Base-by-base conservation (phyloP, 306 rosid genomes). In the Cucumis hystrix region DNA sequence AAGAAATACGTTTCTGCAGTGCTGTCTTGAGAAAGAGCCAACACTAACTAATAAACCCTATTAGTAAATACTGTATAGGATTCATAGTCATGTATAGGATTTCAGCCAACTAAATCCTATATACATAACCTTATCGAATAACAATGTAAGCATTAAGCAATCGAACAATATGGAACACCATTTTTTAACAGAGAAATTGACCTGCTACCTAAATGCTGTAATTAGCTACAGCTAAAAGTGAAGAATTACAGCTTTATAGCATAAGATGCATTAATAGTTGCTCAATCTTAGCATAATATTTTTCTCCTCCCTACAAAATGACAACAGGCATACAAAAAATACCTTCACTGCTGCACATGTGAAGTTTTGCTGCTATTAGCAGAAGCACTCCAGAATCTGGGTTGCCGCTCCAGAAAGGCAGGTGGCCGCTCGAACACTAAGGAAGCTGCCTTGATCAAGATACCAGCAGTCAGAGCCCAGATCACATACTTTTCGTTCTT, bases 391-490 rank as follows among this genome's bases (percentile, higher is more conserved):
- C 98, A 90, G 61, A 92, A 86, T 72, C 76, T 80, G 10, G 98
- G 98, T 23, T 81, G 88, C 58, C 4, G 75, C 81, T 94, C 96
- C 25, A 84, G 87, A 84, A 94, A 91, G n/a, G 77, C 95, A 0
- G 98, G 97, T 4, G 84, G 88, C 30, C 78, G 87, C 80, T 86
- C 83, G 76, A 83, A 86, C 78, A 90, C 51, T 20, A 89, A 11
- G 6, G 93, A 87, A 49, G 98, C 95, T 7, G 86, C 86, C 77
- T 76, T 60, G 21, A 94, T 94, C 79, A 94, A 81, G 67, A 94
- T 87, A 21, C 95, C 89, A 20, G 98, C 98, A 61, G 98, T 94
- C 58, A 91, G 13, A 77, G 95, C 98, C 98, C 98, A 94, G 40
- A 94, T 92, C 56, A 85, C 91, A 74, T 84, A 89, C 76, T 75